A percentile compares a stretch with the other conserved stretches of the same genome.
These are phyloP conservation scores for Hawksworthiomyces lignivorus DNA, from an alignment of 2,329 filamentous ascomycete species.

Conservation along the genomic window DNA sequence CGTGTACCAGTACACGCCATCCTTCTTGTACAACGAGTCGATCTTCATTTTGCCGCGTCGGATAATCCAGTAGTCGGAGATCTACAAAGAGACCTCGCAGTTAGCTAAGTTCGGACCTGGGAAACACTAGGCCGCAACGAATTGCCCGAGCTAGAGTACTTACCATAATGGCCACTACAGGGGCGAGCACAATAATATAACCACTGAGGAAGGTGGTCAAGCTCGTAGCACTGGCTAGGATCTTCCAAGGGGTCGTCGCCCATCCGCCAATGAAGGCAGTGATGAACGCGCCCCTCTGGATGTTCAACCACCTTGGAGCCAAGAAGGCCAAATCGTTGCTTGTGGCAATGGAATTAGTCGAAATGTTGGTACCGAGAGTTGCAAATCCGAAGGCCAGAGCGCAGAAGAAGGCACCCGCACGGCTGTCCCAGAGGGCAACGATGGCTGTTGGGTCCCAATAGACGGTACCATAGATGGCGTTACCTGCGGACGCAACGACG, in stretches of 20 bases:
- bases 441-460: slow-evolving; percentile 17
- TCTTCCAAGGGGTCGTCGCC: slow-evolving; percentile 19
- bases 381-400: slow-evolving; percentile 15
- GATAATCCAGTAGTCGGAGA: slow-evolving; percentile 31
- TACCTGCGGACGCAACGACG: slow-evolving; percentile 32
- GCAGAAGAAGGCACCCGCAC: slow-evolving; percentile 19
- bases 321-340: slow-evolving; percentile 27
- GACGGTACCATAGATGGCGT: slow-evolving; percentile 30
- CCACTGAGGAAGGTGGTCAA: slow-evolving; percentile 16
- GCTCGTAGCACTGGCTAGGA: slow-evolving; percentile 14
- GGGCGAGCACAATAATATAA: slow-evolving; percentile 17
- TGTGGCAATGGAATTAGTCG: slow-evolving; percentile 30
- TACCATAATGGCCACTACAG: slow-evolving; percentile 24
- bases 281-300: slow-evolving; percentile 23
- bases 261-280: slow-evolving; percentile 19
- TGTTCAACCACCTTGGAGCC: slow-evolving; percentile 28
- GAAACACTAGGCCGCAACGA: no score
- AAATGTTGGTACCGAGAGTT: slow-evolving; percentile 17
- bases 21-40: slow-evolving; percentile 27
- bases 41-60: slow-evolving; percentile 27
- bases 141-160: background rate
- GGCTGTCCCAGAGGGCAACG: slow-evolving; percentile 14
- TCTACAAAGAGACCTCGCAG: no score
- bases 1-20: slow-evolving; percentile 26
- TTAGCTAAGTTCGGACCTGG: no score